phyloP scores from a whole-genome alignment of 1,284 basidiomycete species.

The Chalciporus sp. region DNA sequence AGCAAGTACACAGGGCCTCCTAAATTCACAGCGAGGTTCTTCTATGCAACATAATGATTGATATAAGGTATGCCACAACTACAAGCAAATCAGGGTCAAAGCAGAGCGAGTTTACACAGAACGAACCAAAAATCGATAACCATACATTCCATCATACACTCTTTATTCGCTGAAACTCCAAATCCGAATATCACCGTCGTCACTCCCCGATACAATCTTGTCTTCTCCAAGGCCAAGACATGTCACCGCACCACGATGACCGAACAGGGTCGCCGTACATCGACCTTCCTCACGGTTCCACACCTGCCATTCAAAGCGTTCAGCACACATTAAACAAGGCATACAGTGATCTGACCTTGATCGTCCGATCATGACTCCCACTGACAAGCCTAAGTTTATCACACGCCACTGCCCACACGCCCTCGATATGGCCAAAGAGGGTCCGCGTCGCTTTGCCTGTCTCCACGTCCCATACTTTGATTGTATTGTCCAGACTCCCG shows the following conservation, averaged over 20 bases:
- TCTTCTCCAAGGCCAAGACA: constrained; percentile 91
- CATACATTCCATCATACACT: neutral
- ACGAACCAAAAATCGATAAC: neutral
- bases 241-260: constrained; percentile 93
- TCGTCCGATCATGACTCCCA: constrained; percentile 90
- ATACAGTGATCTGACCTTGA: constrained; percentile 64
- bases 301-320: constrained; percentile 49
- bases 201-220: constrained; percentile 93
- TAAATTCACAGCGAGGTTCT: neutral
- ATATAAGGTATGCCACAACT: constrained; percentile 7
- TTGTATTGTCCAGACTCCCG: constrained; percentile 93
- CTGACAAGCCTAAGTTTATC: constrained; percentile 93
- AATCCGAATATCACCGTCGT: constrained; percentile 80
- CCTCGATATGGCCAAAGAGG: constrained; percentile 95
- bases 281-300: constrained; percentile 92
- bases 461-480: constrained; percentile 96
- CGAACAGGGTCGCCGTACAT: constrained; percentile 90
- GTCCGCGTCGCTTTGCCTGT: constrained; percentile 80
- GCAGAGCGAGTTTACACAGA: neutral
- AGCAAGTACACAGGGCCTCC: neutral
- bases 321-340: constrained; percentile 9
- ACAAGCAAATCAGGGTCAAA: neutral
- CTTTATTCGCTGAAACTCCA: constrained; percentile 72
- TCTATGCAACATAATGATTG: constrained; percentile 4
- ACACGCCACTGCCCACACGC: constrained; percentile 94